These are phyloP conservation scores for Verbena officinalis DNA, from an alignment of 257 asterid genomes.

Conservation along the genomic window DNA sequence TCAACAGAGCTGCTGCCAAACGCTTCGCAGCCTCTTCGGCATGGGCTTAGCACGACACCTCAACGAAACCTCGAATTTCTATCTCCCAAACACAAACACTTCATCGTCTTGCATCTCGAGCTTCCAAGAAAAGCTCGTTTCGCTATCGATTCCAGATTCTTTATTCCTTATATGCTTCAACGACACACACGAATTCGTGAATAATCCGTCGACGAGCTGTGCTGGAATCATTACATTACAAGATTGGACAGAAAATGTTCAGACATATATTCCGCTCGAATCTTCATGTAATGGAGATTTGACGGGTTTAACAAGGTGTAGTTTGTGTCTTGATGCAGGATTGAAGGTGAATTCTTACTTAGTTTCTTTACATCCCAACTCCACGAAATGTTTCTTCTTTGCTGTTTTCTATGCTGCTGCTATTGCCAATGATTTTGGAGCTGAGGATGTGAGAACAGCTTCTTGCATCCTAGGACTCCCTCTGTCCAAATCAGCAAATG, in stretches of 20 bases:
- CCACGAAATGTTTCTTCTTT: conserved; percentile 56
- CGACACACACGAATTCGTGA: conserved; percentile 42
- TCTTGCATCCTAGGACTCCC: conserved; percentile 56
- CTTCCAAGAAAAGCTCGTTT: conserved; percentile 32
- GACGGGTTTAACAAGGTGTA: conserved; percentile 47
- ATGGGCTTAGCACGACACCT: conserved; percentile 52
- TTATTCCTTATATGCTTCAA: conserved; percentile 45
- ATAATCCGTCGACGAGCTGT: conserved; percentile 43
- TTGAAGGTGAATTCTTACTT: conserved; percentile 44
- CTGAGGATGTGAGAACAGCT: conserved; percentile 52
- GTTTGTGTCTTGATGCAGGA: conserved; percentile 62
- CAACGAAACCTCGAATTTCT: conserved; percentile 44
- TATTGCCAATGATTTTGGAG: conserved; percentile 51
- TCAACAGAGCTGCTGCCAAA: conserved; percentile 52
- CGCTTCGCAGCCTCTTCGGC: conserved; percentile 57
- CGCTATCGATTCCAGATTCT: conserved; percentile 29
- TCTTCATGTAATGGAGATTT: conserved; percentile 55
- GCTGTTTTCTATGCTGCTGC: conserved; percentile 57
- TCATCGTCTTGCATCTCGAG: conserved; percentile 47
- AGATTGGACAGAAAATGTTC: conserved; percentile 44
- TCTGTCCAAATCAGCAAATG: conserved; percentile 25
- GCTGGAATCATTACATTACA: conserved; percentile 45
- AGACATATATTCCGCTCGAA: conserved; percentile 37
- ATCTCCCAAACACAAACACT: conserved; percentile 44
- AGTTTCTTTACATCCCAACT: conserved; percentile 45